Evolutionary conservation across 2,329 filamentous ascomycete genomes (phyloP).

Genomic region (Cladosporium sp.): DNA sequence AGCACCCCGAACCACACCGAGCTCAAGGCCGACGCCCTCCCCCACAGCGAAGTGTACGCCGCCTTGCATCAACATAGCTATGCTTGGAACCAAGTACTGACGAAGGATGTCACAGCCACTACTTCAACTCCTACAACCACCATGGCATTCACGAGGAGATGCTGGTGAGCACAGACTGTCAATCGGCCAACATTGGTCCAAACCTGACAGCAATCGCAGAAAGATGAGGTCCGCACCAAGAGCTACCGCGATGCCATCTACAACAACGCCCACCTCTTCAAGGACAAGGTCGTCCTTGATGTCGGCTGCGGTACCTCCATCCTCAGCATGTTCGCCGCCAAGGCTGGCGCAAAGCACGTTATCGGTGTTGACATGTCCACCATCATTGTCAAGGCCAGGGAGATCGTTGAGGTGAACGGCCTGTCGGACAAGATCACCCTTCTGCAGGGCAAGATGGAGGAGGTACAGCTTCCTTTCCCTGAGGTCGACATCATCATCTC

Average conservation of each 20-base stretch:
- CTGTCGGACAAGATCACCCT: slow-evolving; percentile 95
- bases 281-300: slow-evolving; percentile 90
- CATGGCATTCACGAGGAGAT: slow-evolving; percentile 99
- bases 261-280: slow-evolving; percentile 92
- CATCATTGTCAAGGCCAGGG: slow-evolving; percentile 95
- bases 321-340: slow-evolving; percentile 98
- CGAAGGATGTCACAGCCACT: slow-evolving; percentile 28
- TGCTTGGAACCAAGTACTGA: slow-evolving; percentile 2
- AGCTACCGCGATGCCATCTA: slow-evolving; percentile 98
- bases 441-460: slow-evolving; percentile 99
- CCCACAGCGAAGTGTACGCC: slow-evolving; percentile 97
- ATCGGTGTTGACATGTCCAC: slow-evolving; percentile 99
- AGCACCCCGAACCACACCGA: slow-evolving; percentile 7
- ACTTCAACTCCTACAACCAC: slow-evolving; percentile 78
- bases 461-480: slow-evolving; percentile 85
- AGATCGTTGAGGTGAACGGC: slow-evolving; percentile 90
- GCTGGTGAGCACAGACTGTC: slow-evolving; percentile 64
- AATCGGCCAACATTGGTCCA: slow-evolving; percentile 6
- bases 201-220: slow-evolving; percentile 50
- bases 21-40: slow-evolving; percentile 47
- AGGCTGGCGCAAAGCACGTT: slow-evolving; percentile 95
- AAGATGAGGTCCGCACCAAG: slow-evolving; percentile 95
- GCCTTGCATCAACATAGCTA: slow-evolving; percentile 65
- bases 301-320: slow-evolving; percentile 97
- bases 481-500: slow-evolving; percentile 99